Percentiles rank a stretch among this genome's conserved stretches.
Conservation (phyloP, 257 asterid genomes). For the Rhazya stricta region DNA sequence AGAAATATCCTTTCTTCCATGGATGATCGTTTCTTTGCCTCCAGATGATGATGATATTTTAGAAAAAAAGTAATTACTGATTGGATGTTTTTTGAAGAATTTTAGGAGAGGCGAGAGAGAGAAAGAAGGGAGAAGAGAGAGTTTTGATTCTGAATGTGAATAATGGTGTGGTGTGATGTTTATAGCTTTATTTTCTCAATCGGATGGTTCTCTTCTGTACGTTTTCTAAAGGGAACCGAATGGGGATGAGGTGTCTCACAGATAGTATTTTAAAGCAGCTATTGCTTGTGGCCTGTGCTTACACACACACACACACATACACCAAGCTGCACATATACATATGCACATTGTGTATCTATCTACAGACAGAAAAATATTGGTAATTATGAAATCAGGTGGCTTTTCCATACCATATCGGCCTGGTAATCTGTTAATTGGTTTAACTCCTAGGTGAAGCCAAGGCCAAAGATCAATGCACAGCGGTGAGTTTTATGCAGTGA, state of each 20-base stretch:
- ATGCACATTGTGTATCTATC: background rate
- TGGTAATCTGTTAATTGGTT: background rate
- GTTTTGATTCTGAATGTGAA: constrained; percentile 29
- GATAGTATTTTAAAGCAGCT: background rate
- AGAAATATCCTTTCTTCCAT: constrained; percentile 18
- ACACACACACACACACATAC: background rate
- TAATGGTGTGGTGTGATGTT: constrained; percentile 31
- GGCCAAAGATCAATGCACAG: background rate
- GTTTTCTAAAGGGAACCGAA: constrained; percentile 29
- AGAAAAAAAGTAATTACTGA: constrained; percentile 18
- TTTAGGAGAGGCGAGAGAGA: constrained; percentile 16
- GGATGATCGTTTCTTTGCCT: constrained; percentile 9
- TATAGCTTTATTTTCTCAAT: constrained; percentile 43
- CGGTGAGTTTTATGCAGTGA: constrained; percentile 10
- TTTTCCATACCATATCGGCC: background rate
- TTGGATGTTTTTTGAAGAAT: constrained; percentile 30
- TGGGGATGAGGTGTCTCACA: constrained; percentile 52
- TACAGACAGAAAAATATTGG: background rate
- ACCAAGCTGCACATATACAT: background rate
- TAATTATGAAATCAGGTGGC: background rate
- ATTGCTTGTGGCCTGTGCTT: constrained; percentile 8
- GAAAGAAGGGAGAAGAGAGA: constrained; percentile 1
- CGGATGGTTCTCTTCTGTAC: constrained; percentile 29
- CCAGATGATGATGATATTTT: constrained; percentile 27
- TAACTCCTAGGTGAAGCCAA: background rate